Evolutionary conservation across 768 basidiomycete genomes (phyloP).

Genomic region (Lentinus tigrinus): DNA sequence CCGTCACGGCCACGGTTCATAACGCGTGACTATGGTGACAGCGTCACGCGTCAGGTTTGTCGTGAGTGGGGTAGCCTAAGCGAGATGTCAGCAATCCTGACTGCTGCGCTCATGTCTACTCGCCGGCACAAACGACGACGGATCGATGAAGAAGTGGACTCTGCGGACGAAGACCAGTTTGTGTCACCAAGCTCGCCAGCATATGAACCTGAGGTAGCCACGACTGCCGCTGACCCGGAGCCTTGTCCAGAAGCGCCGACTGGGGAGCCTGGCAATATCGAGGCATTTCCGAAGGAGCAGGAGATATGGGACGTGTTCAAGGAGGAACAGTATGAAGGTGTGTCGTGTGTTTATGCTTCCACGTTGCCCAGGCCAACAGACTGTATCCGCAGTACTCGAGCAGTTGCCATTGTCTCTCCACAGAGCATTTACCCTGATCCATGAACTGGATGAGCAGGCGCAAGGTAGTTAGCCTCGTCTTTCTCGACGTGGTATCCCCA

Average conservation of each 20-base stretch:
- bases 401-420: constrained; percentile 76
- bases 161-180: not conserved
- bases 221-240: not conserved
- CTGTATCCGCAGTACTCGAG: constrained; percentile 63
- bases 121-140: constrained; percentile 13
- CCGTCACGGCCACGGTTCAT: no score
- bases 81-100: not conserved
- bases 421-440: constrained; percentile 66
- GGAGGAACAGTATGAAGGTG: constrained; percentile 81
- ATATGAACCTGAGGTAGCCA: not conserved
- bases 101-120: constrained; percentile 4
- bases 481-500: not conserved
- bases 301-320: constrained; percentile 74
- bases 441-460: constrained; percentile 70
- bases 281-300: constrained; percentile 43
- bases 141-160: not conserved
- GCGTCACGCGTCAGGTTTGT: no score
- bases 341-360: constrained; percentile 9
- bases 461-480: constrained; percentile 37
- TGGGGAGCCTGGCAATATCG: not conserved
- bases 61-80: no score
- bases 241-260: not conserved
- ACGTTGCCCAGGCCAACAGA: not conserved
- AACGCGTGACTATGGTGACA: no score
- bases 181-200: not conserved